Percentiles rank a stretch among this genome's conserved stretches.
Evolutionary conservation across 2,329 filamentous ascomycete species (phyloP).

Genomic region (Cordyceps farinosa): DNA sequence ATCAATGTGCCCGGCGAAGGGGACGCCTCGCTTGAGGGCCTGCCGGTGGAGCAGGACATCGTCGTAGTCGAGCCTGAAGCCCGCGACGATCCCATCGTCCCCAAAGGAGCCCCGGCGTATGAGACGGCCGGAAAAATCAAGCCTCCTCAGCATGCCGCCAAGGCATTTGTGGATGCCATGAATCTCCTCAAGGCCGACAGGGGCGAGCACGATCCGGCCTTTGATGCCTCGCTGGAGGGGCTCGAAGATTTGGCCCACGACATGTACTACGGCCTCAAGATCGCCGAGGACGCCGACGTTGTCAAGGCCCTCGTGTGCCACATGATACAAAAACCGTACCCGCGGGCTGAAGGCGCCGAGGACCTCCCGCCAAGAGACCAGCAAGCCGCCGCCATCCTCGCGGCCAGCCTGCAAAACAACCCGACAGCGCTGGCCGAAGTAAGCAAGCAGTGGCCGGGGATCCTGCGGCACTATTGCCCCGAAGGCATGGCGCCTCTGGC

Average conservation of each 20-base stretch:
- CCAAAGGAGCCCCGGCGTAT: slow-evolving; percentile 52
- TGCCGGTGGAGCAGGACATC: slow-evolving; percentile 50
- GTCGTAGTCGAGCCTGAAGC: slow-evolving; percentile 51
- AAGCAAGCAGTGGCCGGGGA: slow-evolving; percentile 42
- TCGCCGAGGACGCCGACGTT: slow-evolving; percentile 53
- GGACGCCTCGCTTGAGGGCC: slow-evolving; percentile 44
- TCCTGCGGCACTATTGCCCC: slow-evolving; percentile 39
- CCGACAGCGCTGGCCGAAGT: slow-evolving; percentile 55
- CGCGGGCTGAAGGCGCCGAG: neutral
- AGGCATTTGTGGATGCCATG: slow-evolving; percentile 40
- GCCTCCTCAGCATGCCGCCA: slow-evolving; percentile 40
- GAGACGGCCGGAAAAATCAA: slow-evolving; percentile 56
- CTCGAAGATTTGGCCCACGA: slow-evolving; percentile 65
- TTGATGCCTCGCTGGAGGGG: slow-evolving; percentile 51
- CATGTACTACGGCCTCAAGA: slow-evolving; percentile 65
- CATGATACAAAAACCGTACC: slow-evolving; percentile 34
- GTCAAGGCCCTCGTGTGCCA: slow-evolving; percentile 56
- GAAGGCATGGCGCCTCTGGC: slow-evolving; percentile 29
- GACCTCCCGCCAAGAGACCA: slow-evolving; percentile 39
- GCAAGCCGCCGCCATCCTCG: slow-evolving; percentile 55
- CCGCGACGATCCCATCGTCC: slow-evolving; percentile 34
- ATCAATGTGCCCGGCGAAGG: slow-evolving; percentile 57
- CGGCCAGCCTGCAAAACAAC: slow-evolving; percentile 62
- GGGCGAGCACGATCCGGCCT: slow-evolving; percentile 29
- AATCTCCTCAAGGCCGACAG: slow-evolving; percentile 46